phyloP scores from a whole-genome alignment of 2,329 filamentous ascomycete species.

The Nothopassalora personata region DNA sequence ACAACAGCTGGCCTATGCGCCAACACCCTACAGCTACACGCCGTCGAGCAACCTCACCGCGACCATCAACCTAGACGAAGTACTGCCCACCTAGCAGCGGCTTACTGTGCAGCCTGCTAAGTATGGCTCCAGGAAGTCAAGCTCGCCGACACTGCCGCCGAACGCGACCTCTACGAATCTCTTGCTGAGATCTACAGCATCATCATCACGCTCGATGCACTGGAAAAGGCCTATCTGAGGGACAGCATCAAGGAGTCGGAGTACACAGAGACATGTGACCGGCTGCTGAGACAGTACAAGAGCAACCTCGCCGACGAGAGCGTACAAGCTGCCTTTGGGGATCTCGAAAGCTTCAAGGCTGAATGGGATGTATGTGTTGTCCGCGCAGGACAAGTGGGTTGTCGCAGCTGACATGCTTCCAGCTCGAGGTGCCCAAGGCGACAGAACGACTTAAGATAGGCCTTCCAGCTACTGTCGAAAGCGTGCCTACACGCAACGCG shows the following conservation, averaged over 20 bases:
- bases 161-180: conserved; percentile 91
- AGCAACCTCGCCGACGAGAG: conserved; percentile 85
- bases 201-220: conserved; percentile 86
- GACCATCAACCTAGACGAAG: conserved; percentile 90
- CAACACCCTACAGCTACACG: conserved; percentile 85
- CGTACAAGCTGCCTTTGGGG: conserved; percentile 81
- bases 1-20: conserved; percentile 70
- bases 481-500: conserved; percentile 44
- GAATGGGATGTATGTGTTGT: conserved; percentile 73
- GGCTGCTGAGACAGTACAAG: conserved; percentile 93
- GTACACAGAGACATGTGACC: conserved; percentile 93
- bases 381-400: neutral
- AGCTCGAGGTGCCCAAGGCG: conserved; percentile 92
- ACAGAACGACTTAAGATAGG: conserved; percentile 89
- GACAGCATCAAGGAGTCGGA: conserved; percentile 87
- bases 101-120: conserved; percentile 6
- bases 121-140: conserved; percentile 72
- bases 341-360: conserved; percentile 83
- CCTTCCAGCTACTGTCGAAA: conserved; percentile 75
- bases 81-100: conserved; percentile 35
- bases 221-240: conserved; percentile 94
- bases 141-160: conserved; percentile 75
- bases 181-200: conserved; percentile 97
- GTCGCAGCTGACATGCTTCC: conserved; percentile 12
- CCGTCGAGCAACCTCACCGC: conserved; percentile 77